phyloP scores from a whole-genome alignment of 371 early-diverging fungal species.

The Mortierella sp. region DNA sequence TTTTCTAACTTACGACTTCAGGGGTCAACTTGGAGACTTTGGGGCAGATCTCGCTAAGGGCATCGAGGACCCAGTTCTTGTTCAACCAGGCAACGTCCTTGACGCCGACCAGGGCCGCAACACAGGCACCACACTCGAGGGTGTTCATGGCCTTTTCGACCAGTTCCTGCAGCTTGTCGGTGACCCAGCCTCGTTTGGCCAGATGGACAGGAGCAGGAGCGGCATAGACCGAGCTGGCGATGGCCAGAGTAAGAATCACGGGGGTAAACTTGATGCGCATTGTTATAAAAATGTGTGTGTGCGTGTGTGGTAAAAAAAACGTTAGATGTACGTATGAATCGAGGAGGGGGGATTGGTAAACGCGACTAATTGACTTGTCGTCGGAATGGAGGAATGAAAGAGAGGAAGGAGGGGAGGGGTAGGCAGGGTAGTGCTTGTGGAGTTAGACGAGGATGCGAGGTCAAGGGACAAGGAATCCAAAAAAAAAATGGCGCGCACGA shows the following conservation, averaged over 20 bases:
- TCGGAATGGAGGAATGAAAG: neutral
- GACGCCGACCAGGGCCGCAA: slow-evolving; percentile 46
- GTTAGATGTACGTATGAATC: too few relatives aligned
- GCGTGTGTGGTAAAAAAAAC: too few relatives aligned
- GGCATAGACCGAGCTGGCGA: slow-evolving; percentile 35
- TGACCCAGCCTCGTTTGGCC: slow-evolving; percentile 39
- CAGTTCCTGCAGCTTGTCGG: slow-evolving; percentile 33
- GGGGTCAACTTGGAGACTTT: slow-evolving; percentile 19
- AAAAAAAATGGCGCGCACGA: neutral
- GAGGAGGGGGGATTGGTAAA: neutral
- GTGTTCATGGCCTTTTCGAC: slow-evolving; percentile 38
- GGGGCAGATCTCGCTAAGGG: slow-evolving; percentile 19
- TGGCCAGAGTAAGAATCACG: slow-evolving; percentile 30
- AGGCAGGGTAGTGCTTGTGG: neutral
- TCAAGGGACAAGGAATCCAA: neutral
- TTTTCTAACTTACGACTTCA: slow-evolving; percentile 34
- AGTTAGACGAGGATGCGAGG: slow-evolving; percentile 13
- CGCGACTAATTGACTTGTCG: slow-evolving; percentile 1
- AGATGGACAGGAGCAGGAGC: slow-evolving; percentile 35
- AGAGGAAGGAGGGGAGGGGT: neutral
- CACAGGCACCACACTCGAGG: slow-evolving; percentile 51
- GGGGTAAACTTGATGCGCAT: slow-evolving; percentile 34
- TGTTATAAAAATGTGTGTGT: too few relatives aligned
- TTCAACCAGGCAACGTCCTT: slow-evolving; percentile 47
- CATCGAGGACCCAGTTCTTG: slow-evolving; percentile 55